Percentiles rank a stretch among this genome's conserved stretches.
These are phyloP conservation scores for Vitis hybrid DNA, from an alignment of 177 flowering plant species.

Conservation along the genomic window DNA sequence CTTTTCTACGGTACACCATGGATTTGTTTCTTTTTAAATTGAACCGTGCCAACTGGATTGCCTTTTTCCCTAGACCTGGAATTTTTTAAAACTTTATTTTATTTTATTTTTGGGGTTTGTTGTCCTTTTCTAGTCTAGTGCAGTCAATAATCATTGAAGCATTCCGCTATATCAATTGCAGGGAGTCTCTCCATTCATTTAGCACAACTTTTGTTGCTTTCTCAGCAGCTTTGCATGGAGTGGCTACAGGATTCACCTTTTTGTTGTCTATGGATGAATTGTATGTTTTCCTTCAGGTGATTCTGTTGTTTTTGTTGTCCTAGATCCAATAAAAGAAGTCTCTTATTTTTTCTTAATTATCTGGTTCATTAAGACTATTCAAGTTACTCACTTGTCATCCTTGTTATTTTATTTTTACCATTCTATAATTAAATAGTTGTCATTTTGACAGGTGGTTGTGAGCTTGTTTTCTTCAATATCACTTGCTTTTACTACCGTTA, in stretches of 20 bases:
- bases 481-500: conserved; percentile 21
- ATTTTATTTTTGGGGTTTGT: neutral
- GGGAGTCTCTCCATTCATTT: conserved; percentile 65
- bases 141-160: too few species aligned
- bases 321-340: neutral
- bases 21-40: too few species aligned
- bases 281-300: conserved; percentile 51
- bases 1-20: too few species aligned
- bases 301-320: conserved; percentile 7
- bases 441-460: conserved; percentile 44
- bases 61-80: neutral
- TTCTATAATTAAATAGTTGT: neutral
- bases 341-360: neutral
- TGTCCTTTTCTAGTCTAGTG: neutral
- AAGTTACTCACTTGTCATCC: neutral
- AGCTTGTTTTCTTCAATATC: conserved; percentile 30
- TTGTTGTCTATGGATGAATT: conserved; percentile 57
- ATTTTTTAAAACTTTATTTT: neutral
- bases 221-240: conserved; percentile 43
- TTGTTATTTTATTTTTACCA: neutral
- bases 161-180: conserved; percentile 32
- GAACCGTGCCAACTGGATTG: too few species aligned
- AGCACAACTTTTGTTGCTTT: conserved; percentile 33
- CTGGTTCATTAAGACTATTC: neutral
- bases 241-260: conserved; percentile 38